phyloP scores from a whole-genome alignment of 768 basidiomycete genomes.

The Pisolithus marmoratus region DNA sequence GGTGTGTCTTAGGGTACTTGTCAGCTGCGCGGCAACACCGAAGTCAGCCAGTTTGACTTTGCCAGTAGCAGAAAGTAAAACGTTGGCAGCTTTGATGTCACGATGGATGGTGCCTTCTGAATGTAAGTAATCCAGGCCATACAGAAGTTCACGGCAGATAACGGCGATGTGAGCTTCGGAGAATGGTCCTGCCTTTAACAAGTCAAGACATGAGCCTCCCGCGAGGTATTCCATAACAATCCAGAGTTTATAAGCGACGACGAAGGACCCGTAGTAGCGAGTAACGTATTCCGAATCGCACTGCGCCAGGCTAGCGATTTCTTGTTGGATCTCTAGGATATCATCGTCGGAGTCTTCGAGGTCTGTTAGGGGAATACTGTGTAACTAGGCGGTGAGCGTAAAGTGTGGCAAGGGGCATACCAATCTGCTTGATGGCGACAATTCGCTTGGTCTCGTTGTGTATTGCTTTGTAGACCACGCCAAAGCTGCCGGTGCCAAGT shows the following conservation, averaged over 20 bases:
- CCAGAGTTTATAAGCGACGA: constrained; percentile 96
- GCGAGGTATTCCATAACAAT: constrained; percentile 99
- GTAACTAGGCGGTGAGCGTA: constrained; percentile 5
- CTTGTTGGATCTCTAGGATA: constrained; percentile 97
- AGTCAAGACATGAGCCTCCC: constrained; percentile 96
- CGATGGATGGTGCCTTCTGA: constrained; percentile 94
- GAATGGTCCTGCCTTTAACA: constrained; percentile 88
- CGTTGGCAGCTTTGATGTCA: constrained; percentile 98
- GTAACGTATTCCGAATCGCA: constrained; percentile 98
- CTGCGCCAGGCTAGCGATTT: constrained; percentile 92
- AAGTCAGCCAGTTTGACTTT: constrained; percentile 98
- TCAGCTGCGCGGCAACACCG: constrained; percentile 96
- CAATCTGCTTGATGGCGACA: constrained; percentile 98
- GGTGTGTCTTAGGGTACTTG: constrained; percentile 89
- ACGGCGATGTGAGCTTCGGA: constrained; percentile 93
- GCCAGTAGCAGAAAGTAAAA: constrained; percentile 84
- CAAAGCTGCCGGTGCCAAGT: constrained; percentile 96
- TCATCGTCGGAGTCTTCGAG: constrained; percentile 98
- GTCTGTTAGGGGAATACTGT: constrained; percentile 44
- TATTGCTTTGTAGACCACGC: constrained; percentile 94
- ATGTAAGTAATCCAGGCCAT: constrained; percentile 96
- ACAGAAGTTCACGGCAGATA: constrained; percentile 85
- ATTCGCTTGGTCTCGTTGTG: constrained; percentile 92
- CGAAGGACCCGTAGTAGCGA: constrained; percentile 94
- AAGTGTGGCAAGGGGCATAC: constrained; percentile 40